A percentile compares a stretch with the other conserved stretches of the same genome.
phyloP scores from a whole-genome alignment of 2,329 filamentous ascomycete species.

The Hypoxylon sp. region DNA sequence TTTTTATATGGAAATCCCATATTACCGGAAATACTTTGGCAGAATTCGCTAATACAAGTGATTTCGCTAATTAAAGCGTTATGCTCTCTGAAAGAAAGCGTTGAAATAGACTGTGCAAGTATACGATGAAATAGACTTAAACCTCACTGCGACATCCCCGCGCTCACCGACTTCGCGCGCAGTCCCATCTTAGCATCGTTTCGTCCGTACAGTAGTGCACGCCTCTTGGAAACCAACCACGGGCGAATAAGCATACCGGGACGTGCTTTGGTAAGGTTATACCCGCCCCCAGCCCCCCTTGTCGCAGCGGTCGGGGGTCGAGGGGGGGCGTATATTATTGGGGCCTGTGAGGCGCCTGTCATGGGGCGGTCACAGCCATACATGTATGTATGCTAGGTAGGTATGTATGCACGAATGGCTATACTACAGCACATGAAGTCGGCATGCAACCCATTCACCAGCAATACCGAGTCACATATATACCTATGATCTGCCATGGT shows the following conservation, averaged over 20 bases:
- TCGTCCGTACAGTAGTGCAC: slow-evolving; percentile 5
- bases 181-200: neutral
- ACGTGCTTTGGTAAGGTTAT: neutral
- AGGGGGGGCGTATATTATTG: too few species aligned
- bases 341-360: slow-evolving; percentile 3
- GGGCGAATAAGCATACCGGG: neutral
- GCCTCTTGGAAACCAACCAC: neutral
- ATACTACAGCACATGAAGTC: neutral
- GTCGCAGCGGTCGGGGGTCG: neutral
- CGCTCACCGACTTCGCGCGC: neutral
- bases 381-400: neutral
- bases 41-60: too few species aligned
- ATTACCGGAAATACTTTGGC: too few species aligned
- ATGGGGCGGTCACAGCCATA: neutral
- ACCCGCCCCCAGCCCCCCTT: neutral
- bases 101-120: too few species aligned
- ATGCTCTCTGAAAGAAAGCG: too few species aligned
- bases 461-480: neutral
- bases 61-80: too few species aligned
- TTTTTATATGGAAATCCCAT: too few species aligned
- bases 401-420: neutral
- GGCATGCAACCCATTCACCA: neutral
- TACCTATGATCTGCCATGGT: neutral
- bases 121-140: neutral
- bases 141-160: neutral